Evolutionary conservation across 1,284 basidiomycete genomes (phyloP), one percentile per base, ranked within the genome.

Genomic region (Boletus mariae): DNA sequence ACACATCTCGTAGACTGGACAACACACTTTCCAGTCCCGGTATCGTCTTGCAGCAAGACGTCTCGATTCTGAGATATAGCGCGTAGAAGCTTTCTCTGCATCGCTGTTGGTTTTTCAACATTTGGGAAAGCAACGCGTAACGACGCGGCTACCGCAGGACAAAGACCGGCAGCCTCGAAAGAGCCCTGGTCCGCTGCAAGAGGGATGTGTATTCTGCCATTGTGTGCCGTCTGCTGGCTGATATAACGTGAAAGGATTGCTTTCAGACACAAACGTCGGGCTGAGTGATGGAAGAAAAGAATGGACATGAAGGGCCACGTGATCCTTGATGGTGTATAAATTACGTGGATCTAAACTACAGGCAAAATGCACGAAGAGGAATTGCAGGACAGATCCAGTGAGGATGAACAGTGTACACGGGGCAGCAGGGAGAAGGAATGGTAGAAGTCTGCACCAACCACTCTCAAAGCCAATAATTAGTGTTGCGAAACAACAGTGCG

Each of bases 11-110:
- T 42, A 15, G 49, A 40, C 46, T 12, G 25, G 28, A 42, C 49
- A n/a, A 74, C 82, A 40, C 62, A 90, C 88, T 91, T 91, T 72
- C 88, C 89, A 44, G 83, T 81, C 5, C 88, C 89, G 13, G 89
- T 87, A 35, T 73, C 73, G 59, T 88, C 87, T 60, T 81, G 82
- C 42, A 90, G 59, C 12, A 90, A 65, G 23, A 90, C 73, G 67
- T 90, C 80, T 60, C 79, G 77, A 9, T 77, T 77, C 20, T 67
- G 63, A 23, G 83, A 57, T 15, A 89, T 74, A 6, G 83, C 84
- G 11, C 80, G 79, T 56, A 90, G 84, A 51, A 89, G 79, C 45
- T 73, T 70, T 42, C 66, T 70, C 61, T 90, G 88, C 32, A 79
- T 76, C 11, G 70, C 64, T 0, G 87, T 90, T 2, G 87, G 85